Percentiles rank a stretch among this genome's conserved stretches.
phyloP scores from a whole-genome alignment of 2,329 filamentous ascomycete species.

The Hypoxylon sp. region DNA sequence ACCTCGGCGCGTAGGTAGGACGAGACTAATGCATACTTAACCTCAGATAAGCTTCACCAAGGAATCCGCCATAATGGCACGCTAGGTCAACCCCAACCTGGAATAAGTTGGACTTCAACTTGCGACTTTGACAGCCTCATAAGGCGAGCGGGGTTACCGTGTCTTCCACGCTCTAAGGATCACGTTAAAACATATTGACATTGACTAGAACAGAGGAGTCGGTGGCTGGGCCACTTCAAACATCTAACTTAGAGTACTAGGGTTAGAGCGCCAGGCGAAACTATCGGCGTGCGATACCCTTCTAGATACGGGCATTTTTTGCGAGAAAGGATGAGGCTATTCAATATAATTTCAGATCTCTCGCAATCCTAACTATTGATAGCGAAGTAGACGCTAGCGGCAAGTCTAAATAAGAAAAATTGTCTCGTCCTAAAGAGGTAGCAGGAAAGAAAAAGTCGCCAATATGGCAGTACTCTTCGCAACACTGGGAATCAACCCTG shows the following conservation, averaged over 20 bases:
- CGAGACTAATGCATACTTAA: slow-evolving; percentile 38
- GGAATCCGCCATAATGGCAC: slow-evolving; percentile 28
- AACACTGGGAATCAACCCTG: neutral
- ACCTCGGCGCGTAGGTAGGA: slow-evolving; percentile 25
- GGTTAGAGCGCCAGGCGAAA: slow-evolving; percentile 38
- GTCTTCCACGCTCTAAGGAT: slow-evolving; percentile 9
- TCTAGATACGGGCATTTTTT: slow-evolving; percentile 20
- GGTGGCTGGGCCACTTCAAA: slow-evolving; percentile 32
- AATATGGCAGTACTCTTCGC: neutral
- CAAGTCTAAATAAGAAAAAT: slow-evolving; percentile 2
- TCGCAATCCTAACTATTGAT: slow-evolving; percentile 5
- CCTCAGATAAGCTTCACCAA: slow-evolving; percentile 41
- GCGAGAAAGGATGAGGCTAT: slow-evolving; percentile 28
- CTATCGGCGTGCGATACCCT: slow-evolving; percentile 6
- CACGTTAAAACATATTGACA: slow-evolving; percentile 27
- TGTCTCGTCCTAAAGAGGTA: neutral
- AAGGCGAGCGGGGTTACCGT: slow-evolving; percentile 5
- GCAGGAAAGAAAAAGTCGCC: neutral
- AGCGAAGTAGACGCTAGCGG: neutral
- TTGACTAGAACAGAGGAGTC: slow-evolving; percentile 21
- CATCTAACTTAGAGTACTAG: slow-evolving; percentile 2
- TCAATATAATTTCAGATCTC: slow-evolving; percentile 8
- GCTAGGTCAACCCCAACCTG: slow-evolving; percentile 20
- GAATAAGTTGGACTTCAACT: slow-evolving; percentile 10
- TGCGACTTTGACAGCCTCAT: slow-evolving; percentile 23